These are phyloP conservation scores for Hanseniaspora singularis DNA, from an alignment of 805 yeast species.

Conservation along the genomic window DNA sequence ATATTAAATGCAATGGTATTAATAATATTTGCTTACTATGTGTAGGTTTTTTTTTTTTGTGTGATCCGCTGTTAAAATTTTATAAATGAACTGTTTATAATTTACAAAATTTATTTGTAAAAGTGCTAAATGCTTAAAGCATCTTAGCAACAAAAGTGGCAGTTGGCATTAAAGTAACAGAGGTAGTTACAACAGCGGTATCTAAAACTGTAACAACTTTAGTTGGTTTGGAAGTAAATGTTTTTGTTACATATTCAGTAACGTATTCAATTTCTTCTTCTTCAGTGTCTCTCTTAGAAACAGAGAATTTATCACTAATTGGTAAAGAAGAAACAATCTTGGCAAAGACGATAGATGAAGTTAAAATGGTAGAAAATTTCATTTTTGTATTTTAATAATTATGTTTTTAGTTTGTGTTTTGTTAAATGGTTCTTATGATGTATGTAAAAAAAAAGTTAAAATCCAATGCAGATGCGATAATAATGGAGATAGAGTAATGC, in stretches of 20 bases:
- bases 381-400: background rate
- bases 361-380: constrained; percentile 3
- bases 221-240: constrained; percentile 13
- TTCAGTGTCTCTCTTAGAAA: background rate
- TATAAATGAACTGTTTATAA: too few relatives aligned
- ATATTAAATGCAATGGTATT: too few relatives aligned
- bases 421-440: too few relatives aligned
- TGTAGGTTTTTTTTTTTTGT: too few relatives aligned
- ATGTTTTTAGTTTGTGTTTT: too few relatives aligned
- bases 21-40: too few relatives aligned
- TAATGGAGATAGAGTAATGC: too few relatives aligned
- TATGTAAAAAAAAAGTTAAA: too few relatives aligned
- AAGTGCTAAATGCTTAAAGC: too few relatives aligned
- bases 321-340: constrained; percentile 7
- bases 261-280: constrained; percentile 14
- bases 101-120: too few relatives aligned
- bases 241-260: constrained; percentile 13
- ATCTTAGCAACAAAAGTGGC: constrained; percentile 13
- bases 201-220: constrained; percentile 13
- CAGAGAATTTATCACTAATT: background rate
- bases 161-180: constrained; percentile 12
- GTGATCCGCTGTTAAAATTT: too few relatives aligned
- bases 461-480: background rate
- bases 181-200: constrained; percentile 9
- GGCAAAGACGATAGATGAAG: background rate